Evolutionary conservation across 441 rosid genomes (phyloP).

Genomic region (Cnidoscolus chayamansa): DNA sequence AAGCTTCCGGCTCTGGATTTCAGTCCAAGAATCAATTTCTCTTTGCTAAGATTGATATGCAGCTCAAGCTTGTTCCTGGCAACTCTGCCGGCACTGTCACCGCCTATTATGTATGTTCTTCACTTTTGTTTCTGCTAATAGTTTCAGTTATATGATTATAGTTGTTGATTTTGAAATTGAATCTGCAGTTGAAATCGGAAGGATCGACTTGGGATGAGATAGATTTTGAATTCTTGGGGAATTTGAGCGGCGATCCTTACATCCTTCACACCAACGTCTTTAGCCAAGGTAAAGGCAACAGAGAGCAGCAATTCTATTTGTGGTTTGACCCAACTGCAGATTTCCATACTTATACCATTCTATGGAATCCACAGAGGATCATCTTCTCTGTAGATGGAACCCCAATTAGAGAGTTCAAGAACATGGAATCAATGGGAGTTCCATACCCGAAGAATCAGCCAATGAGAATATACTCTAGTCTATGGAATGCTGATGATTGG

Average conservation of each 20-base stretch:
- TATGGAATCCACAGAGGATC: slow-evolving; percentile 44
- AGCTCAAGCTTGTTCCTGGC: slow-evolving; percentile 25
- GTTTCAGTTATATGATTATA: neutral
- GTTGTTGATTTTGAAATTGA: neutral
- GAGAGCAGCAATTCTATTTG: slow-evolving; percentile 40
- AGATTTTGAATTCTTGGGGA: slow-evolving; percentile 40
- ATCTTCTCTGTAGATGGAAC: slow-evolving; percentile 36
- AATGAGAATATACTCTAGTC: slow-evolving; percentile 37
- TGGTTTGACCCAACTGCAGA: slow-evolving; percentile 44
- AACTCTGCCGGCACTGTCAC: slow-evolving; percentile 27
- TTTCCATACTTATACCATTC: slow-evolving; percentile 44
- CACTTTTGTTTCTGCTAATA: no score
- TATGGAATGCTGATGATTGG: slow-evolving; percentile 48
- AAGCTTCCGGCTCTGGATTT: slow-evolving; percentile 30
- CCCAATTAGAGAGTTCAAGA: slow-evolving; percentile 44
- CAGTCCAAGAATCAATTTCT: slow-evolving; percentile 26
- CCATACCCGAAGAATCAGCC: slow-evolving; percentile 40
- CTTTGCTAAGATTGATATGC: slow-evolving; percentile 24
- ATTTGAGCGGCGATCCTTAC: slow-evolving; percentile 39
- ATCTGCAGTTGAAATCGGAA: slow-evolving; percentile 27
- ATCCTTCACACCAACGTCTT: slow-evolving; percentile 39
- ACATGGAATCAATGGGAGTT: slow-evolving; percentile 35
- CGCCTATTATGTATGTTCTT: slow-evolving; percentile 17
- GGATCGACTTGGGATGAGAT: slow-evolving; percentile 44
- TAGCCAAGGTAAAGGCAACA: slow-evolving; percentile 37